These are phyloP conservation scores for Trematosphaeria pertusa DNA, from an alignment of 2,329 filamentous ascomycete species.

Conservation along the genomic window DNA sequence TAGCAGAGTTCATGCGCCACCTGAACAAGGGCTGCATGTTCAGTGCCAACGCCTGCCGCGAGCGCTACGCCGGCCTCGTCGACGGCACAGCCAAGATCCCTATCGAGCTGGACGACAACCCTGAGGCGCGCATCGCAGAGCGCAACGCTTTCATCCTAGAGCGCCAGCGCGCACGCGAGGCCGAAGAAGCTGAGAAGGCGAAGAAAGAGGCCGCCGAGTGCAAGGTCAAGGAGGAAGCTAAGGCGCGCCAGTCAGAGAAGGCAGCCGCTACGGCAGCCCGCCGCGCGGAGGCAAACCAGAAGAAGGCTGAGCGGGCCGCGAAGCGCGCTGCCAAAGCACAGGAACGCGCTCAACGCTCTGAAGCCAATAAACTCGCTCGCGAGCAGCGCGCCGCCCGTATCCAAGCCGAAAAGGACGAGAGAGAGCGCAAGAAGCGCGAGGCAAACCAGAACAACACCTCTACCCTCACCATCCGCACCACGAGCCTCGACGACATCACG, in stretches of 20 bases:
- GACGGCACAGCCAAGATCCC: conserved; percentile 55
- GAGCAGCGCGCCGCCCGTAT: conserved; percentile 23
- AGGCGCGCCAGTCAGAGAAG: conserved; percentile 28
- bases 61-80: conserved; percentile 51
- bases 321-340: conserved; percentile 29
- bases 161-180: conserved; percentile 27
- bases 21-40: conserved; percentile 51
- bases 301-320: conserved; percentile 29
- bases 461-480: conserved; percentile 1
- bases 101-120: conserved; percentile 52
- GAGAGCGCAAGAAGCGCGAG: not conserved
- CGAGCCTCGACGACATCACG: conserved; percentile 16
- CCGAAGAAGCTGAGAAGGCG: conserved; percentile 22
- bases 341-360: conserved; percentile 21
- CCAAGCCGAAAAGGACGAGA: conserved; percentile 10
- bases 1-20: conserved; percentile 52
- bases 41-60: conserved; percentile 54
- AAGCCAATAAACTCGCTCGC: conserved; percentile 24
- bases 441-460: not conserved
- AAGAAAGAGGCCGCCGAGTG: conserved; percentile 23
- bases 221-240: conserved; percentile 27
- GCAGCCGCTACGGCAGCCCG: conserved; percentile 28
- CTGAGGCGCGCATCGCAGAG: conserved; percentile 45
- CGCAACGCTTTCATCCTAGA: conserved; percentile 25
- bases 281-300: conserved; percentile 18